phyloP scores from a whole-genome alignment of 768 basidiomycete genomes.

The Boletus insuetus region DNA sequence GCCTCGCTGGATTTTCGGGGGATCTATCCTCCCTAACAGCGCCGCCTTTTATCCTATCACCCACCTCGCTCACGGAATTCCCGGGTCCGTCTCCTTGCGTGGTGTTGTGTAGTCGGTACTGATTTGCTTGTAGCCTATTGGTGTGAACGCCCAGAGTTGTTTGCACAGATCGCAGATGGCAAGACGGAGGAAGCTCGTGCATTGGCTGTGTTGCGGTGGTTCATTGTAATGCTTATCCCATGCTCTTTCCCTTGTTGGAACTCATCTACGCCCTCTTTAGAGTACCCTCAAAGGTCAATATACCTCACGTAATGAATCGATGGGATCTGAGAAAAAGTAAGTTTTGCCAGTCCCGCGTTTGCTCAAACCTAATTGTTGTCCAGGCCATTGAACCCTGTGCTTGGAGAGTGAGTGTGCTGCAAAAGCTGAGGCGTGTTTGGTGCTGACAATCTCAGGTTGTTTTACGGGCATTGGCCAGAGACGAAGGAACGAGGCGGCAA shows the following conservation, averaged over 20 bases:
- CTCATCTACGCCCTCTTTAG: slow-evolving; percentile 34
- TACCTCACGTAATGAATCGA: slow-evolving; percentile 89
- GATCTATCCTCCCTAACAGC: slow-evolving; percentile 84
- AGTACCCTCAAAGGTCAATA: slow-evolving; percentile 95
- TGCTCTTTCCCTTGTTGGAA: not conserved
- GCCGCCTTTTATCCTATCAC: slow-evolving; percentile 90
- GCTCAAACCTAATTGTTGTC: slow-evolving; percentile 10
- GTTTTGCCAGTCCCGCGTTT: slow-evolving; percentile 21
- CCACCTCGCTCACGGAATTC: slow-evolving; percentile 88
- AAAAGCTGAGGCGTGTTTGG: not conserved
- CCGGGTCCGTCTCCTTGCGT: slow-evolving; percentile 53
- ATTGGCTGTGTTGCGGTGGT: slow-evolving; percentile 89
- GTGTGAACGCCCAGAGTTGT: slow-evolving; percentile 91
- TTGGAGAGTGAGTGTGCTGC: slow-evolving; percentile 72
- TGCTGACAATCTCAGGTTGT: slow-evolving; percentile 48
- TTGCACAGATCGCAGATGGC: slow-evolving; percentile 82
- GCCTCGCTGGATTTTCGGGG: slow-evolving; percentile 83
- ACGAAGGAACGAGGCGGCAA: slow-evolving; percentile 62
- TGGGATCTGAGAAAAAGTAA: slow-evolving; percentile 97
- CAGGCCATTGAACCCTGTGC: slow-evolving; percentile 93
- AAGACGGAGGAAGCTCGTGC: slow-evolving; percentile 70
- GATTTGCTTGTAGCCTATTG: slow-evolving; percentile 69
- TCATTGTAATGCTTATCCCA: slow-evolving; percentile 56
- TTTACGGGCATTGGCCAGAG: slow-evolving; percentile 89
- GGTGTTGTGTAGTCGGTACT: not conserved